Evolutionary conservation across 305 asterid species (phyloP), one percentile per base, ranked within the genome.

Genomic region (Fraxinus latifolia): DNA sequence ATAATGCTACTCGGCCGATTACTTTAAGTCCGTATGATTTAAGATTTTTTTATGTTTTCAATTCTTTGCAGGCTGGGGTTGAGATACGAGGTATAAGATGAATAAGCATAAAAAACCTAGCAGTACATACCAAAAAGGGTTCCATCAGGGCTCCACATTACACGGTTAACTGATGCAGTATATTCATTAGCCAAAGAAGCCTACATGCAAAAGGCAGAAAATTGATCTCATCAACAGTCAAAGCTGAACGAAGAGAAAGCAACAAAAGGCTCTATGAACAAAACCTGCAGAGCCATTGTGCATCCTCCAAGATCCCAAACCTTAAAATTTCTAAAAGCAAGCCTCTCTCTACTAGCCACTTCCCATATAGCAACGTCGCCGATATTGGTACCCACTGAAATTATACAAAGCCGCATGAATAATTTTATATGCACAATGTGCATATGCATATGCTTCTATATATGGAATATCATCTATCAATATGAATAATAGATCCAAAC

Each of bases 61-160:
- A 7, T 31, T 67, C 7, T 14, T 31, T 31, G 76, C 76, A 15
- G 42, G 76, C 44, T 32, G 44, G 21, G 76, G 27, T 15, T 71
- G 14, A 71, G 76, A 27, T 32, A 5, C 23, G 27, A 32, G 47
- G 6, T n/a, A 15, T 31, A 71, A 71, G 44, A 71, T 33, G 44
- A 71, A 71, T 15, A 5, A 32, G 44, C 25, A 32, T 71, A 15
- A 71, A 71, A 71, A 15, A 71, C 44, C 12, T 71, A 71, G 47
- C 44, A 32, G n/a, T 31, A 71, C 76, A 60, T 87, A 93, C 97
- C 96, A 79, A 90, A 83, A 82, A 87, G 84, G 83, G 21, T 71
- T 76, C 97, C 96, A 62, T 90, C 91, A 21, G 94, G 91, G 85
- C 94, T 90, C 97, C 97, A 93, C 58, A 77, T 83, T 84, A 89